Base-by-base conservation (phyloP, 306 rosid genomes). In the Astragalus membranaceus region DNA sequence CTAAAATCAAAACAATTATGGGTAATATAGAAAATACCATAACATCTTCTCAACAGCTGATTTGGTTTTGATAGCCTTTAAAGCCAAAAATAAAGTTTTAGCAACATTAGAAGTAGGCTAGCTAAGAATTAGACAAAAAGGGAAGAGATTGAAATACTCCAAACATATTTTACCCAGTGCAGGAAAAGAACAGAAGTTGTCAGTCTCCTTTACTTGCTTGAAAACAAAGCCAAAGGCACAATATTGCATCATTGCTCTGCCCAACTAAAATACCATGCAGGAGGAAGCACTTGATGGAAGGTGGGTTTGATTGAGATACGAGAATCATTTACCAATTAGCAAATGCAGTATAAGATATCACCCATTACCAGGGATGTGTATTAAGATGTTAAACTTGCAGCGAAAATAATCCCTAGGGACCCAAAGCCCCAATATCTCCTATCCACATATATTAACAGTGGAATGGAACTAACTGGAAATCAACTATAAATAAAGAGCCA, bases 101-200 rank as follows among this genome's bases (percentile, higher is more conserved):
- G 92, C 86, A 81, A 83, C 85, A 86, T 75, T 73, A 89, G 73
- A 83, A 78, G 78, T 73, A 91, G 8, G 78, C 71, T 79, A 75
- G 75, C 59, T 79, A 80, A 58, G 85, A 83, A 79, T 58, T 70
- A 83, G 83, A 73, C 75, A 74, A 49, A 84, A 77, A 85, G 86
- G 85, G 80, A 79, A 80, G 88, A 86, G 91, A 84, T 68, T 80
- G 87, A 83, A 83, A 73, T 86, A 85, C 91, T 85, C 96, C 92
- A 84, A 32, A 87, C 85, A 85, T 73, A 75, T 83, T 86, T 89
- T 95, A 95, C 95, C 93, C 87, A 91, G 83, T 73, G 93, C 85
- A 84, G 84, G 85, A 80, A 81, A 77, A 78, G 86, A 83, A 88
- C 86, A 87, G 84, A 88, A 73, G 88, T 84, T 75, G 84, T 53